Evolutionary conservation across 2,329 filamentous ascomycete species (phyloP), one percentile per base, ranked within the genome.

Genomic region (Ilyonectria mors-panacis): DNA sequence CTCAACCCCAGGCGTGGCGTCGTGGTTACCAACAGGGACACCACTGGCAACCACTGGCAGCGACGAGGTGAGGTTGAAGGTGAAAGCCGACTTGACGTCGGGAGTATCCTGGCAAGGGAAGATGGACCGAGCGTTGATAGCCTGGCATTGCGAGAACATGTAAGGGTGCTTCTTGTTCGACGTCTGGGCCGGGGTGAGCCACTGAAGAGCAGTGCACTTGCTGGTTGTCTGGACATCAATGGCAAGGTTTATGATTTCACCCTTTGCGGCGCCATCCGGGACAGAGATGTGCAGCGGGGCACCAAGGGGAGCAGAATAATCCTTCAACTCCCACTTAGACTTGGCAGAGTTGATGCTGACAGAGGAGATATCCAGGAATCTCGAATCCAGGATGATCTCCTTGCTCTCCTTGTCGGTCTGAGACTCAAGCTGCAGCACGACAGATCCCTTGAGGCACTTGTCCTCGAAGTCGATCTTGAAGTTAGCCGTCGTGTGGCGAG

Each of bases 81-180:
- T 91, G 81, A 95, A 94, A 1, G 94, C 97, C n/a, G 93, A 94
- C 85, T 99, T 99, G 76, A 98, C 93, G 79, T 98, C 95, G 3
- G 96, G 96, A 1, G 96, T 98, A 78, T 99, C 96, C 84, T 98
- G 95, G 82, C 95, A 98, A 7, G 96, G 96, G 81, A 98, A 97
- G 68, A 98, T 89, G 54, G 94, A 97, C 67, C 96, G 91, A 48
- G 94, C 94, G 77, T 98, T 95, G 77, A 98, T 98, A 60, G 95
- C 95, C 85, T 99, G 95, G 81, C 95, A 97, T 84, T 98, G 96
- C 50, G 94, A 97, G 85, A 98, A 98, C 91, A 98, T 95, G 82
- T 98, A 98, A 1, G 95, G 95, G 73, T 97, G 93, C 81, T 94
- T 96, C 85, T 94, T 95, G 87, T 97, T 98, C 65, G 93, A 94